Conservation (phyloP, 768 basidiomycete species). For the Auricularia auricula-judae region DNA sequence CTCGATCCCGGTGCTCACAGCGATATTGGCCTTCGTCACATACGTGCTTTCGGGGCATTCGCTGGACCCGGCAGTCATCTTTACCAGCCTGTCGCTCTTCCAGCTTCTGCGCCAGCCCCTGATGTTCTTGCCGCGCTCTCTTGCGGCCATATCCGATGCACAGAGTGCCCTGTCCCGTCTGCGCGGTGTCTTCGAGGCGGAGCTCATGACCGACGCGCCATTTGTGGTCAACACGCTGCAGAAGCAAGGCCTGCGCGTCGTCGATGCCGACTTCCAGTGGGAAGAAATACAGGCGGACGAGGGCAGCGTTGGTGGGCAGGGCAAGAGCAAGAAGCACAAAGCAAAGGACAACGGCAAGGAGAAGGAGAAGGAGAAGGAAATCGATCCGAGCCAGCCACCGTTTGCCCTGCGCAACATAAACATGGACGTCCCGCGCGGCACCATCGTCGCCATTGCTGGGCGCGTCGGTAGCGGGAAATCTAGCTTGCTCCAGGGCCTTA, state of each 20-base stretch:
- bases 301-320: conserved; percentile 8
- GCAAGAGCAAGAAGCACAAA: conserved; percentile 8
- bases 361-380: conserved; percentile 8
- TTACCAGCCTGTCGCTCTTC: conserved; percentile 53
- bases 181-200: conserved; percentile 41
- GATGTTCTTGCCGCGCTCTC: conserved; percentile 46
- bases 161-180: conserved; percentile 49
- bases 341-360: conserved; percentile 8
- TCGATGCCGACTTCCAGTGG: conserved; percentile 57
- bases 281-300: conserved; percentile 26
- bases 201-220: conserved; percentile 31
- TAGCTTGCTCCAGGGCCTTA: conserved; percentile 39
- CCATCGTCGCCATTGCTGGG: conserved; percentile 53
- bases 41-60: conserved; percentile 43
- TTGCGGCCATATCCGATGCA: conserved; percentile 30
- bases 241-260: conserved; percentile 36
- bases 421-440: conserved; percentile 45
- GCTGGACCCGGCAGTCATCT: conserved; percentile 58
- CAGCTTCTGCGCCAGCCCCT: conserved; percentile 59
- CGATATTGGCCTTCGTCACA: conserved; percentile 55
- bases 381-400: conserved; percentile 18
- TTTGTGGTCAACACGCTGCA: conserved; percentile 34
- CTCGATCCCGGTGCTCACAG: conserved; percentile 52
- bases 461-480: conserved; percentile 58
- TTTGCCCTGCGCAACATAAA: conserved; percentile 43